phyloP scores from a whole-genome alignment of 306 rosid species.

The Vicia sativa region DNA sequence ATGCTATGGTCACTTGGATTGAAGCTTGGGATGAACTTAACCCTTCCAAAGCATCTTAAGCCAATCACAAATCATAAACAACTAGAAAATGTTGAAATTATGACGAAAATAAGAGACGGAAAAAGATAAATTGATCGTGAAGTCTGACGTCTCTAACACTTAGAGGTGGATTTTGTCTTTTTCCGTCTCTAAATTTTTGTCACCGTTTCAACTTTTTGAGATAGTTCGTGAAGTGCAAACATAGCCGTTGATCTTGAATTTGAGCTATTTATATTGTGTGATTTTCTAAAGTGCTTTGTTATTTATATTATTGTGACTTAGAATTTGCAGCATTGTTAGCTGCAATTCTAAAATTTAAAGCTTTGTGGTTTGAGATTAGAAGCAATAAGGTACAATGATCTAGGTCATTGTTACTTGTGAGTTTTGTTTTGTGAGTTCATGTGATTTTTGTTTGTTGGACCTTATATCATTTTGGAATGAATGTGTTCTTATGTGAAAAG shows the following conservation, averaged over 20 bases:
- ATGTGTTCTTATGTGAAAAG: slow-evolving; percentile 25
- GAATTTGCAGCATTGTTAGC: slow-evolving; percentile 44
- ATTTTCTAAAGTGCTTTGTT: neutral
- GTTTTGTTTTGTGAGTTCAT: slow-evolving; percentile 28
- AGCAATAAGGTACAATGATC: slow-evolving; percentile 42
- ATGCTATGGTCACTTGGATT: slow-evolving; percentile 79
- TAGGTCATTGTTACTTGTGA: slow-evolving; percentile 35
- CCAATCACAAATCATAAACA: neutral
- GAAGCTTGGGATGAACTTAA: slow-evolving; percentile 82
- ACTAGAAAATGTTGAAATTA: neutral
- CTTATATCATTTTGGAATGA: slow-evolving; percentile 23
- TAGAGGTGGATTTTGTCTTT: neutral
- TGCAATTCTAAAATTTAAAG: slow-evolving; percentile 31
- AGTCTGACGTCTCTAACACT: neutral
- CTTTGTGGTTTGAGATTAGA: slow-evolving; percentile 38
- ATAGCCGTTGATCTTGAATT: neutral
- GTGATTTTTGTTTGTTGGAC: slow-evolving; percentile 3
- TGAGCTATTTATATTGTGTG: slow-evolving; percentile 19
- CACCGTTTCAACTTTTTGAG: neutral
- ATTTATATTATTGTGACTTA: slow-evolving; percentile 1
- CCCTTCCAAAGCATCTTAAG: slow-evolving; percentile 36
- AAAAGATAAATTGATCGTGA: neutral
- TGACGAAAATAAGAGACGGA: neutral
- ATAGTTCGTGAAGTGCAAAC: neutral
- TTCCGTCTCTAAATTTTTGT: neutral